These are phyloP conservation scores for Cercis canadensis DNA, from an alignment of 306 rosid species.

Conservation along the genomic window DNA sequence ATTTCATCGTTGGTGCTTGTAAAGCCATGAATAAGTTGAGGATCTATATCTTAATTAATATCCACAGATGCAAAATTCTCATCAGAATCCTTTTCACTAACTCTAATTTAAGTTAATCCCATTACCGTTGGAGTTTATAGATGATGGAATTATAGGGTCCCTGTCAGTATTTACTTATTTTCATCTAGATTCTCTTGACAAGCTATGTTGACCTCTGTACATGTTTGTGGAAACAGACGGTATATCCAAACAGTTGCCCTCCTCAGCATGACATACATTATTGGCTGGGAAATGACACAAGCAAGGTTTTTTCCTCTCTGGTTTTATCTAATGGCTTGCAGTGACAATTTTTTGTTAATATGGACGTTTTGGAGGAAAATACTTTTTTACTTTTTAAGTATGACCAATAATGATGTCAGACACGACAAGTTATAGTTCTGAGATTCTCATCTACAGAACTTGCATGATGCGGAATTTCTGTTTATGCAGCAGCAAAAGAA, in stretches of 20 bases:
- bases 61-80: constrained; percentile 15
- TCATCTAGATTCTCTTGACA: constrained; percentile 17
- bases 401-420: neutral
- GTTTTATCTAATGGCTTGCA: constrained; percentile 7
- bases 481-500: constrained; percentile 8
- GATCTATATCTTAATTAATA: constrained; percentile 15
- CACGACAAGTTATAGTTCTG: neutral
- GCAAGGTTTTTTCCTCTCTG: constrained; percentile 54
- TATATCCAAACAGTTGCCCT: constrained; percentile 63
- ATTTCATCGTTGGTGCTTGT: constrained; percentile 34
- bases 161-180: constrained; percentile 27
- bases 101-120: constrained; percentile 27
- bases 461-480: constrained; percentile 12
- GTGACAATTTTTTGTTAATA: constrained; percentile 17
- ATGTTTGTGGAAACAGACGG: constrained; percentile 68
- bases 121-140: constrained; percentile 19
- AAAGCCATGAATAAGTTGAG: constrained; percentile 10
- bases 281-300: constrained; percentile 81
- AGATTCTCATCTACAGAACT: constrained; percentile 15
- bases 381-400: neutral
- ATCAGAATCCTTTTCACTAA: constrained; percentile 16
- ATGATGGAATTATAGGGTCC: constrained; percentile 27
- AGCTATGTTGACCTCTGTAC: constrained; percentile 31
- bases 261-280: constrained; percentile 85
- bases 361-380: neutral